Base-by-base conservation (phyloP, 345 rosid species). In the Hirschfeldia incana region DNA sequence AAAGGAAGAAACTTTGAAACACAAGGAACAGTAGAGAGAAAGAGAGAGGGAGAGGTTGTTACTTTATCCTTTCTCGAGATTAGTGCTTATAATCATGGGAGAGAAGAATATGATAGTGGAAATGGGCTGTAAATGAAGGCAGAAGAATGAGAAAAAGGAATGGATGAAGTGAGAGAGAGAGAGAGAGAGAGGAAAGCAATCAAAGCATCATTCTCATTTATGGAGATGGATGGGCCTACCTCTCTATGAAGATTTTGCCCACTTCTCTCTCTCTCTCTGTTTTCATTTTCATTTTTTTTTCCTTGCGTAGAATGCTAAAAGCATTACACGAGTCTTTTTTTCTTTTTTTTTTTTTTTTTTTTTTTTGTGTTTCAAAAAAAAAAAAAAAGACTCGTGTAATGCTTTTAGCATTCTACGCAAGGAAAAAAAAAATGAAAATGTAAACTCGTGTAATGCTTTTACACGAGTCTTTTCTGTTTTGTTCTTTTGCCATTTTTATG, bases 201-300 rank as follows among this genome's bases (percentile, higher is more conserved):
- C 17, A 49, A 49, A 49, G 57, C 57, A 49, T 49, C 17, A 49
- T 49, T 49, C 57, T 49, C 57, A 49, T 49, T 49, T 49, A 49
- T 49, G 57, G 57, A 49, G 57, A 49, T 17, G n/a, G 57, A n/a
- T 49, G 57, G 57, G 57, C 57, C 57, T 49, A 49, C 57, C 57
- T 49, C 57, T 46, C 55, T 46, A 21, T 21, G 17, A 13, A 49
- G 57, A 49, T 49, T 76, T 69, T 77, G 64, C 70, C 75, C 58
- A 73, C 62, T 66, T 61, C 69, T 30, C 15, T 11, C 16, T 21
- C 27, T 6, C n/a, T 16, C 59, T 16, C 21, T 21, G 12, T 16
- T 65, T 13, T 55, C 59, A 21, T 44, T 11, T 58, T 44, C 69
- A 78, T 66, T 73, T 30, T 79, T 79, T 66, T 73, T 30, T 79